These are phyloP conservation scores for Oryza nivara DNA, from an alignment of 176 grass and related monocot genomes.

Conservation along the genomic window DNA sequence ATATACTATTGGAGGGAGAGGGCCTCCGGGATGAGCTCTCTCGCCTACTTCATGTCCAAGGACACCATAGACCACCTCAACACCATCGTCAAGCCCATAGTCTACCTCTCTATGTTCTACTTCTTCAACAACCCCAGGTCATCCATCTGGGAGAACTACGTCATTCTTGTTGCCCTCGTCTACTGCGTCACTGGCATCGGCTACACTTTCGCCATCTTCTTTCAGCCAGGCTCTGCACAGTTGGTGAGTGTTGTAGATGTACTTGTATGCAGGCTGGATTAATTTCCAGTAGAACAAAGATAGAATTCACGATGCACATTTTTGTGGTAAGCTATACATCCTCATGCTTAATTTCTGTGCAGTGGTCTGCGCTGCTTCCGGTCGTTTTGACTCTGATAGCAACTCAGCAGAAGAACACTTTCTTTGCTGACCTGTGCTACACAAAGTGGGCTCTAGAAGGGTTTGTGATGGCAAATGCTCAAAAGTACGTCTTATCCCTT, in stretches of 20 bases:
- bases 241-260: conserved; percentile 37
- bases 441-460: conserved; percentile 82
- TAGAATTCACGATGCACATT: background rate
- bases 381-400: conserved; percentile 74
- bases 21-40: conserved; percentile 76
- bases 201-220: conserved; percentile 82
- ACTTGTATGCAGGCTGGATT: background rate
- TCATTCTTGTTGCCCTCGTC: conserved; percentile 55
- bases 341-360: background rate
- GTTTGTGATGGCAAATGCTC: conserved; percentile 69
- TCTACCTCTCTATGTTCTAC: conserved; percentile 90
- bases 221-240: conserved; percentile 73
- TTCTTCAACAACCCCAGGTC: conserved; percentile 90
- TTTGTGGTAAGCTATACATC: background rate
- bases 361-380: conserved; percentile 77
- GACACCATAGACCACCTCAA: conserved; percentile 81
- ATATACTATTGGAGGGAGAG: conserved; percentile 78
- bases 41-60: conserved; percentile 73
- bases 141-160: conserved; percentile 68
- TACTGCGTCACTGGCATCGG: conserved; percentile 79
- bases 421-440: conserved; percentile 66
- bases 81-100: conserved; percentile 75
- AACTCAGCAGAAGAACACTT: conserved; percentile 67
- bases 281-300: background rate
- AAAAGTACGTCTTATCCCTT: conserved; percentile 44